A percentile compares a stretch with the other conserved stretches of the same genome.
Conservation (phyloP, 768 basidiomycete species). For the Xerocomellus intermedius region DNA sequence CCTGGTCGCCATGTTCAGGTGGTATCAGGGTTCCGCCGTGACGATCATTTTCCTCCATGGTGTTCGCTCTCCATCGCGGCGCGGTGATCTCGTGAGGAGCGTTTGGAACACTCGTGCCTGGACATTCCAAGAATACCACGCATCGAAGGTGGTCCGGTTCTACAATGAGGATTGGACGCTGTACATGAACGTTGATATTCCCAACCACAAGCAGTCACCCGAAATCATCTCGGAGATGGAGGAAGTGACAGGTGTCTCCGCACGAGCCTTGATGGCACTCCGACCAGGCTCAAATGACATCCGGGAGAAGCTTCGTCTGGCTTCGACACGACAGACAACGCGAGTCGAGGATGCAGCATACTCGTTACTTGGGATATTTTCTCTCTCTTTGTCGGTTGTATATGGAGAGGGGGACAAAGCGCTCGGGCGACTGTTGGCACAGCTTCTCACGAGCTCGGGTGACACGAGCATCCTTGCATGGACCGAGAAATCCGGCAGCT, state of each 20-base stretch:
- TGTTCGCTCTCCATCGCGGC: background rate
- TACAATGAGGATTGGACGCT: background rate
- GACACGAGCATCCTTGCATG: constrained; percentile 8
- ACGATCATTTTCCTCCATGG: constrained; percentile 5
- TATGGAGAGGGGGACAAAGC: constrained; percentile 5
- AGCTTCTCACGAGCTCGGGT: constrained; percentile 1
- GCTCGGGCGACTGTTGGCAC: constrained; percentile 3
- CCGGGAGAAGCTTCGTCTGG: background rate
- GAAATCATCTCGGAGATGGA: constrained; percentile 7
- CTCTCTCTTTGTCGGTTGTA: background rate
- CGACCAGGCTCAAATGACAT: background rate
- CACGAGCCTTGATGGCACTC: background rate
- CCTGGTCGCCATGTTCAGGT: constrained; percentile 8
- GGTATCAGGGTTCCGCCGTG: constrained; percentile 2
- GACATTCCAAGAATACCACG: constrained; percentile 8
- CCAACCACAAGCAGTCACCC: constrained; percentile 5
- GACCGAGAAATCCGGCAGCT: background rate
- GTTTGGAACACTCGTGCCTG: constrained; percentile 6
- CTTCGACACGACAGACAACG: background rate
- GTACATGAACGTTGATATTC: background rate
- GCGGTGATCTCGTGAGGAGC: background rate
- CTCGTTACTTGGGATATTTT: constrained; percentile 1
- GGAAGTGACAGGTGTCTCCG: background rate
- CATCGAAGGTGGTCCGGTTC: constrained; percentile 4
- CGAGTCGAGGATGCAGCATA: background rate